Percentiles rank a stretch among this genome's conserved stretches.
Evolutionary conservation across 2,329 filamentous ascomycete species (phyloP).

Genomic region (Ascocoryne sarcoides): DNA sequence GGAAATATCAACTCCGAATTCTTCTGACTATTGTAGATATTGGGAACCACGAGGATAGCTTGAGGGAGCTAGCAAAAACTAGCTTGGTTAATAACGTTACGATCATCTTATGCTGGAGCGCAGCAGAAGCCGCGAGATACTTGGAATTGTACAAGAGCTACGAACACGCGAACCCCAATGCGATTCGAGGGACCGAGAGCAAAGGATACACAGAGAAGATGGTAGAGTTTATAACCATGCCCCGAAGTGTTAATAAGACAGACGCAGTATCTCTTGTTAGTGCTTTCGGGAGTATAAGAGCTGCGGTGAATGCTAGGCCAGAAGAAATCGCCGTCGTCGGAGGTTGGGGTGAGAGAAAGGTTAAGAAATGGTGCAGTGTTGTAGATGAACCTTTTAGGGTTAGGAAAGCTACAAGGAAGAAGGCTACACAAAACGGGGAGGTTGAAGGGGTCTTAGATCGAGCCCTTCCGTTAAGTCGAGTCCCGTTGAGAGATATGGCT

Average conservation of each 20-base stretch:
- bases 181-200: constrained; percentile 79
- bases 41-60: constrained; percentile 79
- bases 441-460: constrained; percentile 32
- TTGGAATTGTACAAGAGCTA: constrained; percentile 92
- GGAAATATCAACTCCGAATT: constrained; percentile 79
- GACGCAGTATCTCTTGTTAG: constrained; percentile 86
- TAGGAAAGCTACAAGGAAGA: constrained; percentile 53
- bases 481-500: constrained; percentile 21
- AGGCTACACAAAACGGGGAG: constrained; percentile 12
- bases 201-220: constrained; percentile 78
- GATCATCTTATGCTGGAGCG: constrained; percentile 86
- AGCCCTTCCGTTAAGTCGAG: constrained; percentile 25
- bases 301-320: constrained; percentile 76
- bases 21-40: constrained; percentile 92
- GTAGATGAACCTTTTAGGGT: constrained; percentile 80
- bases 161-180: constrained; percentile 70
- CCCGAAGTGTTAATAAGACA: constrained; percentile 85
- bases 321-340: constrained; percentile 79
- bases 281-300: constrained; percentile 81
- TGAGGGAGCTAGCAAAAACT: constrained; percentile 88
- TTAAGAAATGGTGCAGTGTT: constrained; percentile 72
- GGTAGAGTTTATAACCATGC: constrained; percentile 86
- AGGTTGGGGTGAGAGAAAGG: constrained; percentile 94
- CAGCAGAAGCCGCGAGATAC: constrained; percentile 87
- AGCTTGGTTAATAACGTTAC: constrained; percentile 89